Evolutionary conservation across 306 rosid genomes (phyloP).

Genomic region (Spatholobus suberectus): DNA sequence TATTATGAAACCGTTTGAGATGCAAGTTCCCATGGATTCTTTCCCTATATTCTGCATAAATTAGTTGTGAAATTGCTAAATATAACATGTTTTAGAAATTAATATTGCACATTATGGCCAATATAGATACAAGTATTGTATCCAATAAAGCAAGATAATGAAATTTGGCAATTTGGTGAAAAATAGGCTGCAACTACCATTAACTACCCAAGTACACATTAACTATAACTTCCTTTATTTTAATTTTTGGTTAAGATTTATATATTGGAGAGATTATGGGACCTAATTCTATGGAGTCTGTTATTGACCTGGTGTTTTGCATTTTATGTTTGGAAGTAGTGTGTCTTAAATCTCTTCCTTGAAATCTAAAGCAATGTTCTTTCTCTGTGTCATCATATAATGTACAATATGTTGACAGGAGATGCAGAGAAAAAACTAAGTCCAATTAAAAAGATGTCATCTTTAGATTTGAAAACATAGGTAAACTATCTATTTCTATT

Average conservation of each 20-base stretch:
- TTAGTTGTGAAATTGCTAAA: no score
- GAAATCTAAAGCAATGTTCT: constrained; percentile 36
- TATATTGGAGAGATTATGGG: constrained; percentile 1
- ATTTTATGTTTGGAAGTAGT: constrained; percentile 32
- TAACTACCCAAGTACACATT: neutral
- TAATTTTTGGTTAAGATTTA: constrained; percentile 7
- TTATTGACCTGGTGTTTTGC: constrained; percentile 24
- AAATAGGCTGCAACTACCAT: neutral
- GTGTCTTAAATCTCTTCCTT: constrained; percentile 22
- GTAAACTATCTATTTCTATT: constrained; percentile 42
- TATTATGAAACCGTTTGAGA: constrained; percentile 22
- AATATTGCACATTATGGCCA: neutral
- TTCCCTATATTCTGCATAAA: constrained; percentile 11
- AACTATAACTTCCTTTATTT: neutral
- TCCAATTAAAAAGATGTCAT: constrained; percentile 75
- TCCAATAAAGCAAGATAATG: neutral
- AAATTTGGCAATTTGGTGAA: constrained; percentile 20
- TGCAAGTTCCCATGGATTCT: neutral
- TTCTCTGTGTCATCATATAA: constrained; percentile 30
- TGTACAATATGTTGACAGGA: constrained; percentile 57
- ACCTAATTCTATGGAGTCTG: constrained; percentile 32
- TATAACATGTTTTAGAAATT: no score
- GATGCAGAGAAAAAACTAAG: constrained; percentile 66
- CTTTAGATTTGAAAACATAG: constrained; percentile 94
- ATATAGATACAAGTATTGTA: constrained; percentile 11